Conservation (phyloP, 495 filamentous ascomycete genomes). For the Aspergillus baeticus region DNA sequence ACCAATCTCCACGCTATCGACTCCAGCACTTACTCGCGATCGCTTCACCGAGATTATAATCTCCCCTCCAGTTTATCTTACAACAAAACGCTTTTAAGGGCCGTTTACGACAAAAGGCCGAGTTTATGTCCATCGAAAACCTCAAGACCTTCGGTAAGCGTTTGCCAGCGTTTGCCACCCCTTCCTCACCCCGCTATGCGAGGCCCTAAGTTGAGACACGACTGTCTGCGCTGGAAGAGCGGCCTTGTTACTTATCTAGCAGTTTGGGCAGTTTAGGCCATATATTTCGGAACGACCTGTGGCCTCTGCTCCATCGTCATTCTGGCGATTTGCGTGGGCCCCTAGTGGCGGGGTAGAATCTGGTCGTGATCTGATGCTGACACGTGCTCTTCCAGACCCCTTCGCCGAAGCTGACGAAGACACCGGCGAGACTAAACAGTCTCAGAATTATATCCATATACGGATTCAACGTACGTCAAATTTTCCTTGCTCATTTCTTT, state of each 20-base stretch:
- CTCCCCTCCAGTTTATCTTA: conserved; percentile 32
- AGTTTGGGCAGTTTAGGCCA: neutral
- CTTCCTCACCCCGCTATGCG: conserved; percentile 2
- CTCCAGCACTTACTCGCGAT: conserved; percentile 20
- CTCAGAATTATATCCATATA: conserved; percentile 99
- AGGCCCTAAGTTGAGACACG: neutral
- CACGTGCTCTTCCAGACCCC: conserved; percentile 69
- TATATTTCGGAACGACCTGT: neutral
- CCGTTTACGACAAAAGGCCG: conserved; percentile 47
- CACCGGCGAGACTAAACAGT: conserved; percentile 86
- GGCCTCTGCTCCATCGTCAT: neutral
- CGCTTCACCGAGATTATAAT: conserved; percentile 38
- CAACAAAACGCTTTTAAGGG: conserved; percentile 44
- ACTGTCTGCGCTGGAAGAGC: neutral
- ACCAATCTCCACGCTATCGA: conserved; percentile 10
- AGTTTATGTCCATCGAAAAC: conserved; percentile 99
- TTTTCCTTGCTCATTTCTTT: neutral
- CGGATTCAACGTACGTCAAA: conserved; percentile 91
- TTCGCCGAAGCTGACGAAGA: conserved; percentile 99
- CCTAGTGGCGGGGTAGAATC: conserved; percentile 38
- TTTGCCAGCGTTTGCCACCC: conserved; percentile 47
- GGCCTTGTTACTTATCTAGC: neutral
- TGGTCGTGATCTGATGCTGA: conserved; percentile 36
- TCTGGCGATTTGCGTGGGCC: conserved; percentile 14
- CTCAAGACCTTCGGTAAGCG: conserved; percentile 97